Evolutionary conservation across 2,329 filamentous ascomycete species (phyloP).

Genomic region (Trichoderma sp.): DNA sequence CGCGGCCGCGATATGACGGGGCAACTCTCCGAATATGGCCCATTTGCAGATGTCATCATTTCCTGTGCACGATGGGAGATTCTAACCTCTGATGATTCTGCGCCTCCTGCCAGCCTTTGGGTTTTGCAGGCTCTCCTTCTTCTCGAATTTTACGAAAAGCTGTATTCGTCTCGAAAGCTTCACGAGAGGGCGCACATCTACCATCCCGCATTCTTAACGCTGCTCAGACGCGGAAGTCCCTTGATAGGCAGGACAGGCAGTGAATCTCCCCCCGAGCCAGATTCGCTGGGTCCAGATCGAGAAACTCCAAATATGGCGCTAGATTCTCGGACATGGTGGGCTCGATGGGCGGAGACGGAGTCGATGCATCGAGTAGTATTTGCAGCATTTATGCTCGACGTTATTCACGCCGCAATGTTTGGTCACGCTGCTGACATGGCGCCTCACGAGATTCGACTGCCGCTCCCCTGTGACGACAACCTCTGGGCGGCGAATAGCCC

Average conservation of each 20-base stretch:
- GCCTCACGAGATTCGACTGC: slow-evolving; percentile 83
- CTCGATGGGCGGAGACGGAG: slow-evolving; percentile 86
- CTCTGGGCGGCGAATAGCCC: slow-evolving; percentile 83
- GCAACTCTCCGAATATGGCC: slow-evolving; percentile 51
- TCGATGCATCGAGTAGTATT: slow-evolving; percentile 86
- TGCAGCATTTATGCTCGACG: slow-evolving; percentile 86
- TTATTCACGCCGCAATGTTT: slow-evolving; percentile 89
- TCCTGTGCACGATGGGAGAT: slow-evolving; percentile 80
- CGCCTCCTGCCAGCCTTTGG: slow-evolving; percentile 84
- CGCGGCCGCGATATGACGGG: slow-evolving; percentile 65
- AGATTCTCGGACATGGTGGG: slow-evolving; percentile 68
- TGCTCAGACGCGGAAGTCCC: slow-evolving; percentile 84
- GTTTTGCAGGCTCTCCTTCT: slow-evolving; percentile 83
- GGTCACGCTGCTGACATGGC: slow-evolving; percentile 90
- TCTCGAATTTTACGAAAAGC: slow-evolving; percentile 89
- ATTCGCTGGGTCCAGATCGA: slow-evolving; percentile 38
- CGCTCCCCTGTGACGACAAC: slow-evolving; percentile 83
- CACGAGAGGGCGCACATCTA: slow-evolving; percentile 91
- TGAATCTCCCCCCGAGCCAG: slow-evolving; percentile 71
- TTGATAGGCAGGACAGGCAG: slow-evolving; percentile 78
- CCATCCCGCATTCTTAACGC: slow-evolving; percentile 80
- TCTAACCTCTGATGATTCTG: slow-evolving; percentile 78
- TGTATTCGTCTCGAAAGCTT: slow-evolving; percentile 79
- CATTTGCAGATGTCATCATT: slow-evolving; percentile 64
- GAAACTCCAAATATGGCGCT: slow-evolving; percentile 43